Conservation (phyloP, 139 green algal species). For the Mychonastes homosphaera region DNA sequence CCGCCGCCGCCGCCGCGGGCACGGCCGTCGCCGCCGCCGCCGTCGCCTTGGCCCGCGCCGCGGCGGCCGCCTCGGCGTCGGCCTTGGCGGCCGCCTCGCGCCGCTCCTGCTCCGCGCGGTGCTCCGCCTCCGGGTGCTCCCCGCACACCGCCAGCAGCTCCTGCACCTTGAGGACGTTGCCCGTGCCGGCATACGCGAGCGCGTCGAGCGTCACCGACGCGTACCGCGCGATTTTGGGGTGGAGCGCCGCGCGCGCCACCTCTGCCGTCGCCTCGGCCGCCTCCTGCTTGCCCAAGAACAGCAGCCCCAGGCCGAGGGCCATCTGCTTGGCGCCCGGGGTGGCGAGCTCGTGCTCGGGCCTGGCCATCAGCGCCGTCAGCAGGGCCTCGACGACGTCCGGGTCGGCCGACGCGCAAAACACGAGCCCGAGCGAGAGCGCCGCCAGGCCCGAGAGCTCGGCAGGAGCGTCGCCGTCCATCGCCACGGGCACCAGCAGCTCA, state of each 20-base stretch:
- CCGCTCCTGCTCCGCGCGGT: slow-evolving; percentile 54
- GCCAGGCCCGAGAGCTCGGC: slow-evolving; percentile 49
- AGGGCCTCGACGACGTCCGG: slow-evolving; percentile 66
- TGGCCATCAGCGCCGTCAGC: slow-evolving; percentile 32
- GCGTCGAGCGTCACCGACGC: slow-evolving; percentile 59
- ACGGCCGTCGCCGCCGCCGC: too few relatives aligned
- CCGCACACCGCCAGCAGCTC: slow-evolving; percentile 74
- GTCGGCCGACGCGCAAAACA: slow-evolving; percentile 58
- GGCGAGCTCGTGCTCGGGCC: slow-evolving; percentile 49
- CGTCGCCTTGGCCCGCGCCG: neutral
- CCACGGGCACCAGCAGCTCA: slow-evolving; percentile 38
- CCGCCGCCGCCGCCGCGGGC: too few relatives aligned
- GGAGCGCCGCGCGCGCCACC: slow-evolving; percentile 26
- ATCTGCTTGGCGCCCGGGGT: slow-evolving; percentile 62
- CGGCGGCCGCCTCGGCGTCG: neutral
- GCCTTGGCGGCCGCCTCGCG: neutral
- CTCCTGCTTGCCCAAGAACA: slow-evolving; percentile 88
- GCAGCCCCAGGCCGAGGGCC: slow-evolving; percentile 78
- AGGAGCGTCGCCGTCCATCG: neutral
- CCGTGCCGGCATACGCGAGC: slow-evolving; percentile 88
- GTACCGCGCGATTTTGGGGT: slow-evolving; percentile 18
- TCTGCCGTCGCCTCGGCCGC: slow-evolving; percentile 88
- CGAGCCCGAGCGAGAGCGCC: slow-evolving; percentile 80
- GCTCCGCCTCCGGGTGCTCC: slow-evolving; percentile 76
- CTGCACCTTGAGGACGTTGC: slow-evolving; percentile 95